Evolutionary conservation across 139 green algal genomes (phyloP), one percentile per base, ranked within the genome.

Genomic region (Chlorella sp.): DNA sequence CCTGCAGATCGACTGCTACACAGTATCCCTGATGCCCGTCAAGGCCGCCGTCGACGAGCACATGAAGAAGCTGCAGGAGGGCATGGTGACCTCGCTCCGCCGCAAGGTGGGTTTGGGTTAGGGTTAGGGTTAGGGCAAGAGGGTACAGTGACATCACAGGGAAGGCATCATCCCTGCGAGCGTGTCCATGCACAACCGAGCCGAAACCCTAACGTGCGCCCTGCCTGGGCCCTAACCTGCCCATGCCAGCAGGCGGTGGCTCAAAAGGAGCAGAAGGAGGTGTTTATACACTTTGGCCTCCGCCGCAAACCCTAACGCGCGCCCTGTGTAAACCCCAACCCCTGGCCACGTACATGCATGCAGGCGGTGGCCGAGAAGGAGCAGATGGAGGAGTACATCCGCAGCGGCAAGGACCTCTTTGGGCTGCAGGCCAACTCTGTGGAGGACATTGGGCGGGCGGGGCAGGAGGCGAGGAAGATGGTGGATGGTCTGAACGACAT

Each of bases 391-490:
- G 79, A 87, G 26, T 93, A 90, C 73, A 82, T 93, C n/a, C 73
- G 73, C 22, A 73, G 77, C 4, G 89, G 82, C 35, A 65, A 65
- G 2, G 71, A 83, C 10, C 71, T 88, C 27, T 85, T 94, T 23
- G 62, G 73, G 1, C 68, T 62, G 10, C 67, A 88, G 60, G 83
- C 87, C 31, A 71, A 71, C 35, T 89, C 76, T 50, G 78, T 92
- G 29, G 85, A 93, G 73, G 90, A 93, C 63, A 93, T 95, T 66
- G 88, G 87, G 24, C 62, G 74, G 4, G 79, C 85, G 14, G 75
- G 87, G 0, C 77, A 84, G 55, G 78, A 88, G 49, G 86, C 90
- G 2, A 77, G 82, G 61, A 5, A 63, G 0, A 85, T 95, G 73
- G 78, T 90, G 34, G 73, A 70, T 17, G 69, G 76, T 30, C 75